phyloP scores from a whole-genome alignment of 2,329 filamentous ascomycete genomes.

The Talaromyces rugulosus region DNA sequence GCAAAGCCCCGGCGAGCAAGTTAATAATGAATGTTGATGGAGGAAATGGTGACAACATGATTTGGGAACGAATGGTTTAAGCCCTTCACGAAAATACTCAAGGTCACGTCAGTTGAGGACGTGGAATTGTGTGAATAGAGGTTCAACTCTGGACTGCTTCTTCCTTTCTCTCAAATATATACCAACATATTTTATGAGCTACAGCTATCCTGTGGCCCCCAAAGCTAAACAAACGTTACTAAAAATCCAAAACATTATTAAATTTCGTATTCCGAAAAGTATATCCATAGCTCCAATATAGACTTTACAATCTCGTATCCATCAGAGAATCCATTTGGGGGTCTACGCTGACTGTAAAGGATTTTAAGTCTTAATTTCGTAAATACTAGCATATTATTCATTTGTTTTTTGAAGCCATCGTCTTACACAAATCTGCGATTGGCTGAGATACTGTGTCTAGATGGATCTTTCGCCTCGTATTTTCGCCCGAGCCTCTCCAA shows the following conservation, averaged over 20 bases:
- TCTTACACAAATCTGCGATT: slow-evolving; percentile 1
- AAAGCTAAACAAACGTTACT: not conserved
- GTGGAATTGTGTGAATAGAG: not conserved
- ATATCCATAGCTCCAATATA: not conserved
- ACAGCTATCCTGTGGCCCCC: not conserved
- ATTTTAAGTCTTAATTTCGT: not conserved
- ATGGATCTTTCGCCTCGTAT: not conserved
- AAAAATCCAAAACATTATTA: not conserved
- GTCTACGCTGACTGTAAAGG: not conserved
- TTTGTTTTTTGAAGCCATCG: not conserved
- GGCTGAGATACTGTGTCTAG: not conserved
- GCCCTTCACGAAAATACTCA: not conserved
- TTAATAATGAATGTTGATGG: not conserved
- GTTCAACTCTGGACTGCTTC: not conserved
- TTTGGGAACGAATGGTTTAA: not conserved
- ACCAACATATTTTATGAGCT: not conserved
- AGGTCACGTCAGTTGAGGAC: not conserved
- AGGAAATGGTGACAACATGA: not conserved
- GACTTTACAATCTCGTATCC: not conserved
- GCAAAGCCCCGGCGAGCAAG: not conserved
- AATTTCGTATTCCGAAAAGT: not conserved
- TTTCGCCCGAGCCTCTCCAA: not conserved
- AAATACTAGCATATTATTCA: not conserved
- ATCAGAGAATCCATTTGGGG: not conserved
- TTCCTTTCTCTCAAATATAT: slow-evolving; percentile 1